Conservation (phyloP, 2,329 filamentous ascomycete species). For the Fusarium zealandicum region DNA sequence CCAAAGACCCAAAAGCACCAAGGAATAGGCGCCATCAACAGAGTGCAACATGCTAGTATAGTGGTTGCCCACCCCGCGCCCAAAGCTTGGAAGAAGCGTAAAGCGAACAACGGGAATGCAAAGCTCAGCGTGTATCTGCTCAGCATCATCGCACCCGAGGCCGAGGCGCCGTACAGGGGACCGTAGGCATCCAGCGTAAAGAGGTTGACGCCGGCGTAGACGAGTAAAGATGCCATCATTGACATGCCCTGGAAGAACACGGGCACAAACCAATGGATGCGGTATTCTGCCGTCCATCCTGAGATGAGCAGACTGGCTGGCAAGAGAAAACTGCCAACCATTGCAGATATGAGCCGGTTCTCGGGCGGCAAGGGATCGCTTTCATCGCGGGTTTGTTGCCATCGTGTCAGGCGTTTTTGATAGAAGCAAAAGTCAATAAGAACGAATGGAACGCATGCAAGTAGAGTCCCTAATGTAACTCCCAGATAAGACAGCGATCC, state of each 20-base stretch:
- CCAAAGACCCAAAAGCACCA: slow-evolving; percentile 28
- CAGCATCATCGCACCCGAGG: slow-evolving; percentile 24
- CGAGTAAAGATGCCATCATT: slow-evolving; percentile 12
- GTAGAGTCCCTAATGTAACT: slow-evolving; percentile 14
- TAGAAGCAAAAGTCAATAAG: slow-evolving; percentile 25
- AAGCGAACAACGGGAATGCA: slow-evolving; percentile 18
- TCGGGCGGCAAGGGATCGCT: slow-evolving; percentile 1
- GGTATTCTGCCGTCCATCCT: slow-evolving; percentile 24
- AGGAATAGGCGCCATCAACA: slow-evolving; percentile 23
- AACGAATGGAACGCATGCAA: slow-evolving; percentile 19
- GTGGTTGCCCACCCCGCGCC: slow-evolving; percentile 23
- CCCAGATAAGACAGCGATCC: slow-evolving; percentile 24
- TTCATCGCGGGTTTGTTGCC: neutral
- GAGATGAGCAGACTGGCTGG: slow-evolving; percentile 11
- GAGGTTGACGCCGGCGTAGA: slow-evolving; percentile 16
- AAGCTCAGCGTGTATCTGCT: slow-evolving; percentile 24
- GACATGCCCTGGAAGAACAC: slow-evolving; percentile 22
- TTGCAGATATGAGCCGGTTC: slow-evolving; percentile 20
- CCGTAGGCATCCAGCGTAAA: slow-evolving; percentile 30
- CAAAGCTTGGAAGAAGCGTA: slow-evolving; percentile 23
- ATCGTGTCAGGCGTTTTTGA: slow-evolving; percentile 14
- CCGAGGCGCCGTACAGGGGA: slow-evolving; percentile 16
- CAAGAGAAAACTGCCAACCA: slow-evolving; percentile 20
- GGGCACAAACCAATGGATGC: slow-evolving; percentile 6
- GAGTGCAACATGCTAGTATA: neutral